These are phyloP conservation scores for Thraustotheca clavata DNA, from an alignment of 352 stramenopile genomes.

Conservation along the genomic window DNA sequence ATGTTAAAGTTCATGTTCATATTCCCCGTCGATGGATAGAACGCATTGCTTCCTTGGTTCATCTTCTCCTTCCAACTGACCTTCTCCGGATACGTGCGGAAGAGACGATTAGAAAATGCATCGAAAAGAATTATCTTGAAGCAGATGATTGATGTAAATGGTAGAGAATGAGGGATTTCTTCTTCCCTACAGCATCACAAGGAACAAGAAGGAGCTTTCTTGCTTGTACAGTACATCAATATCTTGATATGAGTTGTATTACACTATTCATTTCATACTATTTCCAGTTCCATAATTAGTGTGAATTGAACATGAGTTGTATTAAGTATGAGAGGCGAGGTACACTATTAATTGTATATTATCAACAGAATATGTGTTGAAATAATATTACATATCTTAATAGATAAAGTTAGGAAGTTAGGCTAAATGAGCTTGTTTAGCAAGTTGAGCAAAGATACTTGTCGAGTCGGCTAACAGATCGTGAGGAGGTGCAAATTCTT, in stretches of 20 bases:
- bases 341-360: neutral
- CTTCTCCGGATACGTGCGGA: conserved; percentile 3
- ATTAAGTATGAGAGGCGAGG: neutral
- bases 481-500: conserved; percentile 66
- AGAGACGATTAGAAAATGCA: neutral
- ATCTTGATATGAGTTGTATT: neutral
- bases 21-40: neutral
- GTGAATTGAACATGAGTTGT: neutral
- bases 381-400: neutral
- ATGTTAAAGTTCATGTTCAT: neutral
- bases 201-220: neutral
- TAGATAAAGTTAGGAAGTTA: neutral
- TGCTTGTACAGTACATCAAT: neutral
- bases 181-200: neutral
- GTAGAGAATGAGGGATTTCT: neutral
- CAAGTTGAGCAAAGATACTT: conserved; percentile 34
- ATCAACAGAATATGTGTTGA: neutral
- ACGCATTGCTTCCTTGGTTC: conserved; percentile 1
- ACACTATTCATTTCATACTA: neutral
- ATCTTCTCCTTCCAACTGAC: conserved; percentile 5
- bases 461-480: conserved; percentile 43
- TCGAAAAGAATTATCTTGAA: neutral
- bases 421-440: neutral
- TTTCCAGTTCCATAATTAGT: neutral
- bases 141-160: neutral